Evolutionary conservation across 23 red algal genomes (phyloP).

Genomic region (Gracilaria domingensis): DNA sequence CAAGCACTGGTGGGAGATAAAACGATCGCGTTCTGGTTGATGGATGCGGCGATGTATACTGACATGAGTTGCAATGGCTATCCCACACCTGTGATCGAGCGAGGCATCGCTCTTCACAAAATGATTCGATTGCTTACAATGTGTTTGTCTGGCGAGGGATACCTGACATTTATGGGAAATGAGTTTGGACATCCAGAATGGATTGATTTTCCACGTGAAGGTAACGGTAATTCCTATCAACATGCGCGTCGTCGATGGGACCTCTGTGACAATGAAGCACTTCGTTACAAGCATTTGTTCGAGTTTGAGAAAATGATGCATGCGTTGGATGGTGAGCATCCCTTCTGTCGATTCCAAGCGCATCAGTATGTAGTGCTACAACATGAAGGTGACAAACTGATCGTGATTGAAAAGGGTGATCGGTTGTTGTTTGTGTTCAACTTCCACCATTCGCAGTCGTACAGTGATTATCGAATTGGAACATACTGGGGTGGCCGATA

Average conservation of each 20-base stretch:
- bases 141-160: conserved; percentile 93
- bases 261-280: conserved; percentile 76
- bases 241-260: conserved; percentile 97
- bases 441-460: conserved; percentile 92
- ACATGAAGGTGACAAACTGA: conserved; percentile 87
- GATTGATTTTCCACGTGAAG: conserved; percentile 99
- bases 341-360: conserved; percentile 81
- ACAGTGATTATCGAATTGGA: conserved; percentile 92
- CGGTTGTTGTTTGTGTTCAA: conserved; percentile 99
- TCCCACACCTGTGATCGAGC: conserved; percentile 73
- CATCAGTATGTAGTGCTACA: conserved; percentile 93
- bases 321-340: conserved; percentile 68
- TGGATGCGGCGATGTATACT: conserved; percentile 98
- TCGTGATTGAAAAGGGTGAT: conserved; percentile 90
- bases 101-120: conserved; percentile 98
- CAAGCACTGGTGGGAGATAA: conserved; percentile 99
- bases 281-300: conserved; percentile 89
- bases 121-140: conserved; percentile 97
- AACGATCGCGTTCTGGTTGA: conserved; percentile 98
- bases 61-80: conserved; percentile 80
- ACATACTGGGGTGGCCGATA: conserved; percentile 96
- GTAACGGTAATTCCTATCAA: conserved; percentile 95
- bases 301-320: conserved; percentile 88
- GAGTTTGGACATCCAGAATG: conserved; percentile 99
- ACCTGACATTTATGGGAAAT: conserved; percentile 99